Base-by-base conservation (phyloP, 768 basidiomycete genomes). In the Podaxis mareebaensis region DNA sequence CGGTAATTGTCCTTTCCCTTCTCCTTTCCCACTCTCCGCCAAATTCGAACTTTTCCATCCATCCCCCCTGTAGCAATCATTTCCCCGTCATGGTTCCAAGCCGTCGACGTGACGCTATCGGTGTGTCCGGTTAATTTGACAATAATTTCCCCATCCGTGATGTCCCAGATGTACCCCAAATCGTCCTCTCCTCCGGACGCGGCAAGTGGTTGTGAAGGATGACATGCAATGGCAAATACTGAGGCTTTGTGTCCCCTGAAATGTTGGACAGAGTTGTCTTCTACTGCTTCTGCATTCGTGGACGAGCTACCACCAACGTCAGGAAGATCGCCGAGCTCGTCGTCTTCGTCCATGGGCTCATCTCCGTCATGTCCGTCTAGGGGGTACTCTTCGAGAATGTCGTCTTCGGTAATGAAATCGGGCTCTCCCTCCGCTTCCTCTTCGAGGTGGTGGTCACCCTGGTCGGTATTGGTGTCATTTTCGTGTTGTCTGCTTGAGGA, bases 101-200 rank as follows among this genome's bases (percentile, higher is more conserved):
- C 88, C 3, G 84, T 82, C 59, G 81, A 81, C 4, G 88, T 88
- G 53, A 99, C 94, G 66, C 93, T 95, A 72, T 99, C 97, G 6
- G 88, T 87, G 75, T 99, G 97, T 2, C 97, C 97, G 0, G 91
- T 90, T 56, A 99, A 82, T 76, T 89, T 92, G 57, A 87, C 91
- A 63, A 96, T 80, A 67, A 88, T 78, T 70, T 92, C 88, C 13
- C 94, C 93, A 49, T 89, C 87, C 2, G 86, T 88, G 54, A 92
- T 86, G 67, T 94, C 86, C 93, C 94, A 99, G 67, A 99, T 85
- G 76, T 93, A 99, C 40, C 93, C 97, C 0, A 92, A 74, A 72
- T 99, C 96, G 73, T 99, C 97, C 75, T 97, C 95, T 20, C 95
- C 97, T 28, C 97, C 97, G 0, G 95, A 95, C 22, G 86, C 90